Base-by-base conservation (phyloP, 352 stramenopile species). In the Globisporangium barbulae region DNA sequence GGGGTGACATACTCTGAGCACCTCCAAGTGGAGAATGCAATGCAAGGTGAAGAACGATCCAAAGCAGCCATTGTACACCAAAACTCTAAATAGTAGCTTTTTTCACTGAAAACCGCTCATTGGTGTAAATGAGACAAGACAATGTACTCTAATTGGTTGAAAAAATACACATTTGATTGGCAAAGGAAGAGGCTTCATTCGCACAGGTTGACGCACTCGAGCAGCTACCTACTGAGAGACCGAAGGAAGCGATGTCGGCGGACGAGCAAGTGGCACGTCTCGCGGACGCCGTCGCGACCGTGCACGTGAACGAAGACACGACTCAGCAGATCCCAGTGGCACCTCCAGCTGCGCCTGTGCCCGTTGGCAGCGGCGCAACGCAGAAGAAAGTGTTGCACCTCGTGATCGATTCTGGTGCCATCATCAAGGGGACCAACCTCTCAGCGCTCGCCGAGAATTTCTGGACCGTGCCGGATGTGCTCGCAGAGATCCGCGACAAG, bases 341-440 rank as follows among this genome's bases (percentile, higher is more conserved):
- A n/a, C 15, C 2, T 6, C n/a, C 52, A 58, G 28, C 52, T 35
- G 45, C 53, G 33, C 17, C 54, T 22, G 30, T 45, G 8, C 28
- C 58, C 15, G 42, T 48, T 9, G 54, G 42, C 6, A 39, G 19
- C 1, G 37, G 37, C 39, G 59, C 31, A 17, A 73, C 67, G 9
- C 73, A 70, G 37, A 90, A 89, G 74, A 92, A 93, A 69, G 76
- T 94, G 52, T 61, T 77, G 35, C 79, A 94, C 63, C 65, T 96
- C 17, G 82, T 96, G 28, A 76, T 96, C 47, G 88, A 96, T 73
- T 94, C 88, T 4, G 88, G 88, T 53, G 88, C 84, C 28, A 91
- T 96, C 65, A 96, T 96, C 74, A 96, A 94, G 64, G 78, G 83
- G 71, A 91, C 86, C 0, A 88, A 93, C 64, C 59, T 96, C 44